Percentiles rank a stretch among this genome's conserved stretches.
Evolutionary conservation across 1,284 basidiomycete species (phyloP).

Genomic region (Leccinum solheimii): DNA sequence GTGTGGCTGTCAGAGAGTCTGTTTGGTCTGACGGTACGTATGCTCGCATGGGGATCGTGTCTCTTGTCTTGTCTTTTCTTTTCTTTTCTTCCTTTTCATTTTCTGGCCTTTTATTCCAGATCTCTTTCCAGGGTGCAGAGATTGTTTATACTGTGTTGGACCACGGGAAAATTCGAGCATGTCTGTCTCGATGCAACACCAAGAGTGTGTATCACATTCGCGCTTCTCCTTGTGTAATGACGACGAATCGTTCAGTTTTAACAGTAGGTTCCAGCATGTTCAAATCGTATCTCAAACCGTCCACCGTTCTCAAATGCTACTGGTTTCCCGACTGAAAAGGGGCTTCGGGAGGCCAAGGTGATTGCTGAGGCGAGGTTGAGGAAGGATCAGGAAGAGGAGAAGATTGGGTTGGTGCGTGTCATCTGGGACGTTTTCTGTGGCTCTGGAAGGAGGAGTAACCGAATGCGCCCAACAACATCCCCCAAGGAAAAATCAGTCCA

Average conservation of each 20-base stretch:
- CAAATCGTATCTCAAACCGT: slow-evolving; percentile 67
- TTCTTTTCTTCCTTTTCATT: neutral
- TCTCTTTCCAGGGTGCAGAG: slow-evolving; percentile 61
- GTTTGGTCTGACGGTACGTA: slow-evolving; percentile 68
- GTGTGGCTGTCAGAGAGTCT: slow-evolving; percentile 71
- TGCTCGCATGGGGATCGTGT: neutral
- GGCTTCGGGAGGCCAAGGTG: slow-evolving; percentile 68
- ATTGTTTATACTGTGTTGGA: slow-evolving; percentile 77
- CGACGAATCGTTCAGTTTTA: neutral
- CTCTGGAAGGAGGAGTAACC: neutral
- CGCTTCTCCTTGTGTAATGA: neutral
- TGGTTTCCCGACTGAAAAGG: slow-evolving; percentile 74
- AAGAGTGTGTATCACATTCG: slow-evolving; percentile 49
- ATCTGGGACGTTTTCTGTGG: neutral
- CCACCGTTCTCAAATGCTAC: slow-evolving; percentile 66
- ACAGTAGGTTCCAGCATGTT: slow-evolving; percentile 49
- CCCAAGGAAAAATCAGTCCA: too few species aligned
- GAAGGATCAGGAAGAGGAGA: slow-evolving; percentile 71
- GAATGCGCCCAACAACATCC: too few species aligned
- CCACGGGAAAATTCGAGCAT: slow-evolving; percentile 79
- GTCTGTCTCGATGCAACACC: slow-evolving; percentile 51
- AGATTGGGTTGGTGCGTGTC: slow-evolving; percentile 63
- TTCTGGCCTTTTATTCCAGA: neutral
- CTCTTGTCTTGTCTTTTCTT: too few species aligned
- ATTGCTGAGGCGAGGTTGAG: slow-evolving; percentile 59